These are phyloP conservation scores for Trichoderma semiorbis DNA, from an alignment of 2,329 filamentous ascomycete species.

Conservation along the genomic window DNA sequence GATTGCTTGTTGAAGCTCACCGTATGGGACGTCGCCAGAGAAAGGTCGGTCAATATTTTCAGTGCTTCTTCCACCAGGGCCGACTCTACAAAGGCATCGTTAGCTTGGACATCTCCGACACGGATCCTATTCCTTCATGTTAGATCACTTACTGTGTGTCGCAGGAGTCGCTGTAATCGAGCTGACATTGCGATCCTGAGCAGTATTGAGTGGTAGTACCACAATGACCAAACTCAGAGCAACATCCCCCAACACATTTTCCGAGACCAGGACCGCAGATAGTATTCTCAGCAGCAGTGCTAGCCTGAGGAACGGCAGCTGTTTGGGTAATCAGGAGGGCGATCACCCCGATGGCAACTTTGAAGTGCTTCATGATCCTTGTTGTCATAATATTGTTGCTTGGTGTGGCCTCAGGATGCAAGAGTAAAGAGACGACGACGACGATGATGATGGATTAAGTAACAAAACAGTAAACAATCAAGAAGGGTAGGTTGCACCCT, in stretches of 20 bases:
- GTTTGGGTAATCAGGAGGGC: background rate
- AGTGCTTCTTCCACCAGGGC: conserved; percentile 32
- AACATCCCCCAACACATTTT: conserved; percentile 35
- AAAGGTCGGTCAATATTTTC: conserved; percentile 30
- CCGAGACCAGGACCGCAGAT: conserved; percentile 36
- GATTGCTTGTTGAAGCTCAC: conserved; percentile 24
- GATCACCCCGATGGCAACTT: background rate
- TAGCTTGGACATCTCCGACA: background rate
- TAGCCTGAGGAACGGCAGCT: background rate
- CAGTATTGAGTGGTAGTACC: conserved; percentile 36
- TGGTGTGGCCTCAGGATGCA: background rate
- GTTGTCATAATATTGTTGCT: background rate
- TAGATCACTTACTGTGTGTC: conserved; percentile 37
- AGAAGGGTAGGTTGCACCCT: background rate
- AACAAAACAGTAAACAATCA: background rate
- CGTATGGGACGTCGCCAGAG: conserved; percentile 37
- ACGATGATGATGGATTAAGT: background rate
- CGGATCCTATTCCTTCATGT: background rate
- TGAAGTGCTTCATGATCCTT: background rate
- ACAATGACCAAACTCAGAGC: conserved; percentile 38
- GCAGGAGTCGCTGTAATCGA: conserved; percentile 40
- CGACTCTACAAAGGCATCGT: conserved; percentile 25
- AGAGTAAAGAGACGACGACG: background rate
- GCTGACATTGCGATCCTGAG: conserved; percentile 37
- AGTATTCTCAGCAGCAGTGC: background rate